Conservation (phyloP, 805 yeast species). For the Ascoidea asiatica region DNA sequence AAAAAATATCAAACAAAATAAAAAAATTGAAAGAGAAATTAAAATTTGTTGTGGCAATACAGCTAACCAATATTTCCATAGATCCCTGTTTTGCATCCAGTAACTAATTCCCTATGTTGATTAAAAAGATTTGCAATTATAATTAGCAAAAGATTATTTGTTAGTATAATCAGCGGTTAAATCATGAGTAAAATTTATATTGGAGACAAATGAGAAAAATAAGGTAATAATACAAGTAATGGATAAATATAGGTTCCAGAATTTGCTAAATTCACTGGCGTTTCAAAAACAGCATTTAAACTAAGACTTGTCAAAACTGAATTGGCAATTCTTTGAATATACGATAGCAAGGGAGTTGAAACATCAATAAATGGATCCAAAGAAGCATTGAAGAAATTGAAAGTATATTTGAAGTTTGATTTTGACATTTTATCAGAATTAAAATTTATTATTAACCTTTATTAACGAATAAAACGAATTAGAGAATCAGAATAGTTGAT, state of each 20-base stretch:
- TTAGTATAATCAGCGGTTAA: neutral
- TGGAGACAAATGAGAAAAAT: neutral
- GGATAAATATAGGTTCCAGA: slow-evolving; percentile 9
- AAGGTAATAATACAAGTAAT: slow-evolving; percentile 2
- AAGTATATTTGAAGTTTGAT: too few relatives aligned
- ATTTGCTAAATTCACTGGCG: slow-evolving; percentile 5
- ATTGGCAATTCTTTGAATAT: neutral
- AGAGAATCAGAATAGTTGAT: too few relatives aligned
- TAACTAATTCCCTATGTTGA: slow-evolving; percentile 8
- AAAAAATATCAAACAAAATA: slow-evolving; percentile 5
- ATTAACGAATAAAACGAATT: too few relatives aligned
- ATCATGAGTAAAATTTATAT: too few relatives aligned
- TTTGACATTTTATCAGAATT: too few relatives aligned
- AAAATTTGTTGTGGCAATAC: slow-evolving; percentile 11
- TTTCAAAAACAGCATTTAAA: slow-evolving; percentile 6
- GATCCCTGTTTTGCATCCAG: slow-evolving; percentile 3
- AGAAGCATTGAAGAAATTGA: neutral
- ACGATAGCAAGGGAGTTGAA: neutral
- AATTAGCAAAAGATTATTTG: neutral
- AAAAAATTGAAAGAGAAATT: slow-evolving; percentile 8
- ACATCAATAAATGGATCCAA: neutral
- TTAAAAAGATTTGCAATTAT: neutral
- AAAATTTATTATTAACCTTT: too few relatives aligned
- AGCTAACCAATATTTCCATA: slow-evolving; percentile 8
- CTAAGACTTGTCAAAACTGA: neutral